Evolutionary conservation across 345 rosid genomes (phyloP).

Genomic region (Ricinus communis): DNA sequence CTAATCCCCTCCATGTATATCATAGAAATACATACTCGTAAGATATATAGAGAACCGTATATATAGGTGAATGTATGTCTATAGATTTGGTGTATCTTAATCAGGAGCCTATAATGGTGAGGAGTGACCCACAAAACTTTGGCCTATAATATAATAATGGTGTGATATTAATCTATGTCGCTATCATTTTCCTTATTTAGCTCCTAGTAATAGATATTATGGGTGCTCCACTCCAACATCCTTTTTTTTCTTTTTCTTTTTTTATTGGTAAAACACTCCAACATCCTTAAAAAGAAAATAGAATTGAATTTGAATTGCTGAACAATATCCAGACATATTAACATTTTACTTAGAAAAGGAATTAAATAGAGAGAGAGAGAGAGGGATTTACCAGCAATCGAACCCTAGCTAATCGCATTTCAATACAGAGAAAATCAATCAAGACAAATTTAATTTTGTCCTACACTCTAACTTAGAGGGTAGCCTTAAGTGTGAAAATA

Average conservation of each 20-base stretch:
- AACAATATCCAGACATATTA: too few relatives aligned
- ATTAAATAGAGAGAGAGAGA: too few relatives aligned
- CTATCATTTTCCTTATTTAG: conserved; percentile 6
- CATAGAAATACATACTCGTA: neutral
- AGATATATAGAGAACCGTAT: too few relatives aligned
- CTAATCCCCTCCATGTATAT: neutral
- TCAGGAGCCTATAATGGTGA: neutral
- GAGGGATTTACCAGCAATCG: too few relatives aligned
- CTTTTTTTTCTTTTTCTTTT: too few relatives aligned
- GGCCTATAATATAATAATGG: neutral
- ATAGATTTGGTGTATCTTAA: neutral
- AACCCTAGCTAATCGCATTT: too few relatives aligned
- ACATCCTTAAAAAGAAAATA: neutral
- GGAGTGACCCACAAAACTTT: conserved; percentile 10
- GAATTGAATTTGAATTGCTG: neutral
- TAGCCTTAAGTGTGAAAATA: neutral
- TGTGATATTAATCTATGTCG: neutral
- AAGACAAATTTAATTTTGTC: neutral
- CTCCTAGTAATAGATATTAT: conserved; percentile 4
- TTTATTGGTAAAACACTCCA: too few relatives aligned
- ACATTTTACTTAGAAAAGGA: too few relatives aligned
- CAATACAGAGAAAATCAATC: too few relatives aligned
- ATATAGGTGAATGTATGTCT: too few relatives aligned
- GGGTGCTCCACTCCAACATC: too few relatives aligned
- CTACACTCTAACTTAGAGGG: neutral